Percentiles rank a stretch among this genome's conserved stretches.
Evolutionary conservation across 306 rosid species (phyloP).

Genomic region (Cotoneaster glaucophyllus): DNA sequence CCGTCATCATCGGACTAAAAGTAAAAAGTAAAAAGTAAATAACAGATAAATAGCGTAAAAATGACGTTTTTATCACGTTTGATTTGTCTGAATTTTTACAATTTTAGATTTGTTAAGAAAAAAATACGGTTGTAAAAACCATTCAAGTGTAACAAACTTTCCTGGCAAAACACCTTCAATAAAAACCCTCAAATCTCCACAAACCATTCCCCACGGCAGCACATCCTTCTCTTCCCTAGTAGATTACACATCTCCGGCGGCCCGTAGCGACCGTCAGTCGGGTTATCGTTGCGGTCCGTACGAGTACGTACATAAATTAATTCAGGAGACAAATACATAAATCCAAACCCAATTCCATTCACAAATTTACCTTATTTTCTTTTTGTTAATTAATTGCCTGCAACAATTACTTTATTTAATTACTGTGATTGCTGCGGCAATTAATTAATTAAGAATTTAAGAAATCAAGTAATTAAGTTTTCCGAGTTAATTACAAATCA

Average conservation of each 20-base stretch:
- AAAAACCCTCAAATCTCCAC: conserved; percentile 4
- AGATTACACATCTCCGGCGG: neutral
- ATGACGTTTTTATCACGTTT: too few relatives aligned
- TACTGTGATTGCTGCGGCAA: neutral
- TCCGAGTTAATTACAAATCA: neutral
- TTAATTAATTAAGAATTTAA: neutral
- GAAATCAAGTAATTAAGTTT: neutral
- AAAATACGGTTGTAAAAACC: conserved; percentile 4
- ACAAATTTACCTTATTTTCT: neutral
- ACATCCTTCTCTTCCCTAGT: neutral
- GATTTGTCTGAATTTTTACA: neutral
- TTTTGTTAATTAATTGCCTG: conserved; percentile 1
- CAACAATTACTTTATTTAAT: neutral
- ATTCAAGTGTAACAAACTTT: neutral
- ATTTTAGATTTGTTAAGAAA: neutral
- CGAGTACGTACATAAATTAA: neutral
- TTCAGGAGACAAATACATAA: neutral
- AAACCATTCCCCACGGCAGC: neutral
- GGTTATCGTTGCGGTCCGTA: neutral
- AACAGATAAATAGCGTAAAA: neutral
- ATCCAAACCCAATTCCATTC: neutral
- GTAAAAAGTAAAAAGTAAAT: neutral
- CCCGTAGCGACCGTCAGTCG: neutral
- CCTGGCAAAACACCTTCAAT: neutral
- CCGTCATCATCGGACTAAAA: neutral